phyloP scores from a whole-genome alignment of 1,284 basidiomycete genomes.

The Boletus sp. region DNA sequence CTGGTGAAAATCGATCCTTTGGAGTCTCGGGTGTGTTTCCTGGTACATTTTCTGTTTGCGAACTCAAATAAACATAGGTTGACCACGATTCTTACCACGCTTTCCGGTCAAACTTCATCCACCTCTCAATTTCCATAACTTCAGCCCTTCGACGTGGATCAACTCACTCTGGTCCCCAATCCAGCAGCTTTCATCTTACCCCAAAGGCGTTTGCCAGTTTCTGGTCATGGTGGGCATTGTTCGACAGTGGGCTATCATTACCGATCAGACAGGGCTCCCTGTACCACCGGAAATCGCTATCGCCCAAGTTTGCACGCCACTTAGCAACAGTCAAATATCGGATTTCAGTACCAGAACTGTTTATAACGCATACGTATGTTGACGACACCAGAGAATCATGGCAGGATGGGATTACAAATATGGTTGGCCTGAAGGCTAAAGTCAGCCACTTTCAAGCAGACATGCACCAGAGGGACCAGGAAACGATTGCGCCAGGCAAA shows the following conservation, averaged over 20 bases:
- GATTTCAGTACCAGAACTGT: slow-evolving; percentile 78
- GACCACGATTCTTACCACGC: slow-evolving; percentile 81
- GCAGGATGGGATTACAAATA: slow-evolving; percentile 77
- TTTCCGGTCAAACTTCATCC: slow-evolving; percentile 95
- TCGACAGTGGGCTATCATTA: slow-evolving; percentile 79
- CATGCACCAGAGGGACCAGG: slow-evolving; percentile 92
- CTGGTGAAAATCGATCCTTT: slow-evolving; percentile 58
- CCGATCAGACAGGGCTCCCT: slow-evolving; percentile 88
- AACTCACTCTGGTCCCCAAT: slow-evolving; percentile 24
- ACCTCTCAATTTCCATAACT: slow-evolving; percentile 87
- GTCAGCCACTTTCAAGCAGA: slow-evolving; percentile 87
- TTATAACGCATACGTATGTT: slow-evolving; percentile 87
- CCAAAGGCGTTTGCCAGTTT: slow-evolving; percentile 91
- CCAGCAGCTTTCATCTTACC: slow-evolving; percentile 86
- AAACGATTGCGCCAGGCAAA: slow-evolving; percentile 58
- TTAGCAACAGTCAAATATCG: slow-evolving; percentile 95
- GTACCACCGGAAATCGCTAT: slow-evolving; percentile 75
- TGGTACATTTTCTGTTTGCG: neutral
- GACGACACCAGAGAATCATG: slow-evolving; percentile 82
- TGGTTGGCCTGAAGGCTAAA: slow-evolving; percentile 84
- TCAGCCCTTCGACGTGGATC: slow-evolving; percentile 52
- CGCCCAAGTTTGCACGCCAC: slow-evolving; percentile 90
- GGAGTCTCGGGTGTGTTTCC: slow-evolving; percentile 49
- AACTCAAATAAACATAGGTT: slow-evolving; percentile 40
- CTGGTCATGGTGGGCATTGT: slow-evolving; percentile 90